Percentiles rank a stretch among this genome's conserved stretches.
Evolutionary conservation across 805 yeast species (phyloP).

Genomic region (Ogataea methanolica): DNA sequence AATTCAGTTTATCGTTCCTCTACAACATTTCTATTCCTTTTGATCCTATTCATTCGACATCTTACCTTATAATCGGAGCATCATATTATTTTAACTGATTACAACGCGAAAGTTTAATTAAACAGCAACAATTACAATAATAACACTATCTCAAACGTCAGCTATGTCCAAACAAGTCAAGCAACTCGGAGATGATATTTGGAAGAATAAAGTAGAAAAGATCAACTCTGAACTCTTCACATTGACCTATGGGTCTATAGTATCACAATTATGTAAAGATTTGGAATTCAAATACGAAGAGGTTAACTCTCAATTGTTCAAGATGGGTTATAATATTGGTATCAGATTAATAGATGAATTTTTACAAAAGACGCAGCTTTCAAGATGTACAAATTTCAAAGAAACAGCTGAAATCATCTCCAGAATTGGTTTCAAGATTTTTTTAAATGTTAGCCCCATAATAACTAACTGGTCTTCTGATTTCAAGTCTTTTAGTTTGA

Average conservation of each 20-base stretch:
- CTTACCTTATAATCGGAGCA: too few relatives aligned
- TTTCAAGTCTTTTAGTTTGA: constrained; percentile 65
- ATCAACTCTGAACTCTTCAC: constrained; percentile 91
- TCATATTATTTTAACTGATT: too few relatives aligned
- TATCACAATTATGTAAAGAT: constrained; percentile 85
- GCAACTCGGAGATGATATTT: constrained; percentile 77
- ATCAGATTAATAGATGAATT: constrained; percentile 88
- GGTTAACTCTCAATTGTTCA: constrained; percentile 79
- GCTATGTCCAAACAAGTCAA: constrained; percentile 35
- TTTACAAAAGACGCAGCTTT: constrained; percentile 79
- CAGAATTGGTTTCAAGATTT: constrained; percentile 86
- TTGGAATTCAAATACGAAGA: constrained; percentile 66
- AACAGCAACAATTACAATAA: too few relatives aligned
- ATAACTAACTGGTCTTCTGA: constrained; percentile 68
- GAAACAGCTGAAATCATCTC: constrained; percentile 86
- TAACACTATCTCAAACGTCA: too few relatives aligned
- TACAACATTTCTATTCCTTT: too few relatives aligned
- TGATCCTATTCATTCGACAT: too few relatives aligned
- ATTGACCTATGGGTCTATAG: constrained; percentile 92
- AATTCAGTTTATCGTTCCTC: too few relatives aligned
- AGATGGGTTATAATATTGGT: constrained; percentile 96
- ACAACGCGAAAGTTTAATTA: too few relatives aligned
- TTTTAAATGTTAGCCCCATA: constrained; percentile 75
- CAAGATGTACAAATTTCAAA: constrained; percentile 71
- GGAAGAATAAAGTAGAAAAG: constrained; percentile 86